Base-by-base conservation (phyloP, 257 asterid species). In the Primulina huaijiensis region DNA sequence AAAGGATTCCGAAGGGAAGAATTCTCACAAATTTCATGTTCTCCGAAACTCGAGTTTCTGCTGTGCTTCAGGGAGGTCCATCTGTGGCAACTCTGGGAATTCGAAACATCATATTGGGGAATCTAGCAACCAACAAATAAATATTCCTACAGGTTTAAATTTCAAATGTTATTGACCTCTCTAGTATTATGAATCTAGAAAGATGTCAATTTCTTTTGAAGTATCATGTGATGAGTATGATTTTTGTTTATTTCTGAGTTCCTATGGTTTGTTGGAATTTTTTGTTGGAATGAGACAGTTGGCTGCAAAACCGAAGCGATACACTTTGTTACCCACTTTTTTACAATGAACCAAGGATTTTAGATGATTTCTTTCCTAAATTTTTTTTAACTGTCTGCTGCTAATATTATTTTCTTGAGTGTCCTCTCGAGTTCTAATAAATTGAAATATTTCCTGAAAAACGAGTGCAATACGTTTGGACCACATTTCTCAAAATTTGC, bases 21-120 rank as follows among this genome's bases (percentile, higher is more conserved):
- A 52, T 64, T 77, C 89, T 73, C 97, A 86, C 57, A 86, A 86
- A 65, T 91, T 94, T 72, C 97, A 86, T 25, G 82, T 91, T 77
- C 92, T 94, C 31, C 86, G 89, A 50, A 89, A 85, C 75, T 73
- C 89, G 21, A 94, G 97, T 78, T 94, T 87, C 79, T 89, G 90
- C 68, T 91, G 96, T 75, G 88, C 89, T 77, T 87, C 97, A 2
- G 82, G 93, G 60, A 83, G 96, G 78, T 82, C 79, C 74, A 72
- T 79, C 6, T 82, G 90, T 61, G 67, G 90, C 73, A 85, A 80
- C 69, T 83, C 95, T 27, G 82, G 78, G 68, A 91, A 86, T 64
- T 60, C 64, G 77, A 79, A 71, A 67, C 83, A 75, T 58, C 84
- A 81, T 21, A 76, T 65, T 43, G 90, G 89, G 68, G 97, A 89